phyloP scores from a whole-genome alignment of 352 stramenopile genomes.

The Globisporangium spiculum region DNA sequence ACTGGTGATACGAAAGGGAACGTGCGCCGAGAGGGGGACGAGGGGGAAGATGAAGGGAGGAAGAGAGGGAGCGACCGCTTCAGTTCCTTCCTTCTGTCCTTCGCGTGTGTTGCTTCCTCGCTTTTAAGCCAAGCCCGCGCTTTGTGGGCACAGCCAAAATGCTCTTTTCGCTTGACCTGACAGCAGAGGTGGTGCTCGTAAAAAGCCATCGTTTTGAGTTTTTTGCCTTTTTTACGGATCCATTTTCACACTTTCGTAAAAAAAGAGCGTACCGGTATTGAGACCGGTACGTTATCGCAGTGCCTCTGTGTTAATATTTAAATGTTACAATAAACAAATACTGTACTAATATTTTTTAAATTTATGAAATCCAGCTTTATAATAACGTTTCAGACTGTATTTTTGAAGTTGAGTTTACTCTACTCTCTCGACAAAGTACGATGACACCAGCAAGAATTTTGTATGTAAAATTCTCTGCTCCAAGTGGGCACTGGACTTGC shows the following conservation, averaged over 20 bases:
- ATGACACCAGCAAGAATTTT: too few relatives aligned
- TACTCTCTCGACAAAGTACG: too few relatives aligned
- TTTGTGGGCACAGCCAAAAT: neutral
- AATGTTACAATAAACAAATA: too few relatives aligned
- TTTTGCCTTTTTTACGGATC: neutral
- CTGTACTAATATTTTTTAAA: too few relatives aligned
- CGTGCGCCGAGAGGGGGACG: neutral
- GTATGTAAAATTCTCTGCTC: too few relatives aligned
- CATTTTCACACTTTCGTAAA: neutral
- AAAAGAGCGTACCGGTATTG: neutral
- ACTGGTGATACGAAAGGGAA: neutral
- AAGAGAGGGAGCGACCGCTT: neutral
- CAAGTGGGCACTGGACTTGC: too few relatives aligned
- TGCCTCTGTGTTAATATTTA: too few relatives aligned
- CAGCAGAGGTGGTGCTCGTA: neutral
- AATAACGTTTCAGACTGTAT: too few relatives aligned
- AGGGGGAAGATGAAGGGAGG: neutral
- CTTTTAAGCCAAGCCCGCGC: neutral
- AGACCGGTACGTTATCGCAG: too few relatives aligned
- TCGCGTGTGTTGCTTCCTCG: neutral
- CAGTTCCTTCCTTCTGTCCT: neutral
- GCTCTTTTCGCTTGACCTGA: neutral
- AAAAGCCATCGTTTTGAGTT: neutral
- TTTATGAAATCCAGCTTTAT: too few relatives aligned
- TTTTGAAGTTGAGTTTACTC: too few relatives aligned